A percentile compares a stretch with the other conserved stretches of the same genome.
Evolutionary conservation across 2,329 filamentous ascomycete species (phyloP).

Genomic region (Onygenales sp.): DNA sequence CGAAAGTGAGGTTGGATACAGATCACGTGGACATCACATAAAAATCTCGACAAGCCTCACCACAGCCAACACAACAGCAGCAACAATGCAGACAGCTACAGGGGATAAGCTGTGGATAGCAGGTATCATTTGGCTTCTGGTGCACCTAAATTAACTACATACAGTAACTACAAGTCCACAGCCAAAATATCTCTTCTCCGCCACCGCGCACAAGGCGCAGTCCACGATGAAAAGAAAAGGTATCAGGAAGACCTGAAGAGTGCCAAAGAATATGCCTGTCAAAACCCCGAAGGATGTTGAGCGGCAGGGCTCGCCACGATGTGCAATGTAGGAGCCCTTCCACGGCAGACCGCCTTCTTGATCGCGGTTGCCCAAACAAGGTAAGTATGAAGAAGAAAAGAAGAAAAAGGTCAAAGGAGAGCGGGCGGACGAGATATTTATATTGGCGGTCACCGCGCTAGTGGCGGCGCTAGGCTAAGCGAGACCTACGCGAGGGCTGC

Average conservation of each 20-base stretch:
- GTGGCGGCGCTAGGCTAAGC: slow-evolving; percentile 21
- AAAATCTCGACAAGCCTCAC: not conserved
- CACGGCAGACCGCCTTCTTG: slow-evolving; percentile 37
- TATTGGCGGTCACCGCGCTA: slow-evolving; percentile 9
- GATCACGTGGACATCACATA: not conserved
- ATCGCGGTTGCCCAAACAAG: slow-evolving; percentile 41
- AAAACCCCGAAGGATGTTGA: slow-evolving; percentile 42
- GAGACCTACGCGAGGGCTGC: slow-evolving; percentile 8
- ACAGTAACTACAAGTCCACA: not conserved
- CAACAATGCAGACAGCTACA: not conserved
- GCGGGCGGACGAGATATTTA: slow-evolving; percentile 20
- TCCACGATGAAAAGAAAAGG: slow-evolving; percentile 33
- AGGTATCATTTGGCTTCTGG: too few relatives aligned
- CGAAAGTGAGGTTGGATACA: not conserved
- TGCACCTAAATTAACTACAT: too few relatives aligned
- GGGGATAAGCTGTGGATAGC: too few relatives aligned
- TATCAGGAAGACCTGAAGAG: slow-evolving; percentile 20
- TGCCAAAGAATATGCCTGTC: slow-evolving; percentile 44
- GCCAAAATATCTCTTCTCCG: slow-evolving; percentile 22
- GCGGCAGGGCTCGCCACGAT: slow-evolving; percentile 42
- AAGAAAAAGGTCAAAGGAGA: slow-evolving; percentile 17
- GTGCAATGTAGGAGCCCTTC: slow-evolving; percentile 49
- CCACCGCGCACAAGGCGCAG: slow-evolving; percentile 24
- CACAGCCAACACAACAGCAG: not conserved
- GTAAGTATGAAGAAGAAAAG: slow-evolving; percentile 43